Base-by-base conservation (phyloP, 805 yeast genomes). In the Cyberlindnera japonica region DNA sequence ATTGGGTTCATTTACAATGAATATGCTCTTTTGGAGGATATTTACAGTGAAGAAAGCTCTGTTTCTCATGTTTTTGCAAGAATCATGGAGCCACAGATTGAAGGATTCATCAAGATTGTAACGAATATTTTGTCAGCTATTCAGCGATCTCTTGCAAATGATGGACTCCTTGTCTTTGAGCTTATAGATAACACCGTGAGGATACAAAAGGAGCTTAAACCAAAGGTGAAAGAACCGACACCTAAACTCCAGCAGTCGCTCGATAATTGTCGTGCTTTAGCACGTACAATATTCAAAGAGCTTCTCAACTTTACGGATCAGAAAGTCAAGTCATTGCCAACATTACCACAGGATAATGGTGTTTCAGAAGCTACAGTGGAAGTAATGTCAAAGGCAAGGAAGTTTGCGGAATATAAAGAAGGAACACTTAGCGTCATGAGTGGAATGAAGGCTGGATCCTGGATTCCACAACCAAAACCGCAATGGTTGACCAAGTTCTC, bases 291-390 rank as follows among this genome's bases (percentile, higher is more conserved):
- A n/a, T 79, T 84, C 53, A 59, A 61, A 38, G 85, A 79, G 40
- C 69, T 78, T 35, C 68, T 87, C 41, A 63, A 63, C 33, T 73
- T 69, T 44, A 78, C 85, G 22, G 85, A 78, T 33, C 54, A 56
- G 4, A 67, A 77, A 33, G 74, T 80, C 14, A 61, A 55, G 14
- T 53, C 66, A n/a, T 55, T 77, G 41, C 64, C 69, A 3, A 54
- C 63, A 9, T 56, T 82, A 28, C 83, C 87, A 10, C 71, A 72
- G 34, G 96, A 87, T 46, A 75, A 73, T 50, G 84, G 85, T 38
- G 76, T 87, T 33, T 73, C 84, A 31, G 89, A 81, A 52, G 71
- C 79, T 13, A 81, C 86, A 0, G 80, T 81, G n/a, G 91, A 83
- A 43, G 64, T 80, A 8, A 75, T 85, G 67, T 77, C 89, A 1